Conservation (phyloP, 1,139 yeast genomes). For the Meyerozyma smithsonii region DNA sequence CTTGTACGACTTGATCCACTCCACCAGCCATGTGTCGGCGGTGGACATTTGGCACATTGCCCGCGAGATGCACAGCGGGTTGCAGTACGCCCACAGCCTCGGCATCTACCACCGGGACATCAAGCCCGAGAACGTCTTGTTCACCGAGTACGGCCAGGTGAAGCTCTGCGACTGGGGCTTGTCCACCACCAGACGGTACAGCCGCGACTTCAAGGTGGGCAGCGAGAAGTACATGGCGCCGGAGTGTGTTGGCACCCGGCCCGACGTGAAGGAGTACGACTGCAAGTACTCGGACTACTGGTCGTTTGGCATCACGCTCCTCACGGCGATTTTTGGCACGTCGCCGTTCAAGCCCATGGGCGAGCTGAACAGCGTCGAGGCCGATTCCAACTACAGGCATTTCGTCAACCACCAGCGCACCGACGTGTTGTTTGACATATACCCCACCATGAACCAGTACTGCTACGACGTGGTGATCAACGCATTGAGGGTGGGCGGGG, state of each 20-base stretch:
- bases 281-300: constrained; percentile 36
- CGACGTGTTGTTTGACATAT: constrained; percentile 36
- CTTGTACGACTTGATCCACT: constrained; percentile 41
- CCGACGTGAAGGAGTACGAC: constrained; percentile 25
- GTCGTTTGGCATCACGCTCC: constrained; percentile 40
- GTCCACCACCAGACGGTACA: constrained; percentile 33
- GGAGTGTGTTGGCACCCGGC: constrained; percentile 28
- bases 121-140: constrained; percentile 51
- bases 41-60: constrained; percentile 27
- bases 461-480: constrained; percentile 33
- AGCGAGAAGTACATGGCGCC: constrained; percentile 60
- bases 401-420: constrained; percentile 32
- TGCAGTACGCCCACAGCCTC: constrained; percentile 36
- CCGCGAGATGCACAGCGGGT: constrained; percentile 35
- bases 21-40: constrained; percentile 14
- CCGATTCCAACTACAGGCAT: constrained; percentile 35
- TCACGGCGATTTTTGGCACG: constrained; percentile 47
- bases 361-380: constrained; percentile 13
- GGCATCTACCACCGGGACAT: constrained; percentile 51
- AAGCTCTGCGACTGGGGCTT: constrained; percentile 59
- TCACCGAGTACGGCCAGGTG: constrained; percentile 33
- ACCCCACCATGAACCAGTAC: constrained; percentile 35
- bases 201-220: constrained; percentile 47
- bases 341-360: constrained; percentile 34
- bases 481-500: constrained; percentile 29